Evolutionary conservation across 768 basidiomycete genomes (phyloP).

Genomic region (Mycena vitilis): DNA sequence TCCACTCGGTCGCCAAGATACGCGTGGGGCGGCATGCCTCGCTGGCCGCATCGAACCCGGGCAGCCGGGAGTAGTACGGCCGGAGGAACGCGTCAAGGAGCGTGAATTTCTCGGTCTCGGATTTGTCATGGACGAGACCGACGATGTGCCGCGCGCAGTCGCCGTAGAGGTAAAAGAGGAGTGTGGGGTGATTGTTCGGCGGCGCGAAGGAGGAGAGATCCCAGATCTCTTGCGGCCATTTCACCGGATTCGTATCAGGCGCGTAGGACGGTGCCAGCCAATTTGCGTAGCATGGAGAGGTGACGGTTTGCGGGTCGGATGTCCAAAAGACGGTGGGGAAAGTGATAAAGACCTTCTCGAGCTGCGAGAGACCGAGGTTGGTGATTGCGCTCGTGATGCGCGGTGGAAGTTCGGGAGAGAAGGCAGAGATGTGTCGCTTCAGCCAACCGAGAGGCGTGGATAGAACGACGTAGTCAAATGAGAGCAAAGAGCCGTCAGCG

Average conservation of each 20-base stretch:
- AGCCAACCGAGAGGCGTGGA: conserved; percentile 38
- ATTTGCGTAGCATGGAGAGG: conserved; percentile 35
- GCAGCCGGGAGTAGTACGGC: conserved; percentile 37
- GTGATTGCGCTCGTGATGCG: conserved; percentile 33
- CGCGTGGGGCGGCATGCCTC: conserved; percentile 27
- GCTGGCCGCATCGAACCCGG: conserved; percentile 27
- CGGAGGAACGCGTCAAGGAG: conserved; percentile 35
- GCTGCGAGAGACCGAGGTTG: conserved; percentile 37
- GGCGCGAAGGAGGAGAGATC: conserved; percentile 36
- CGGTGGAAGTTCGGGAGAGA: conserved; percentile 30
- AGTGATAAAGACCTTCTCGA: conserved; percentile 40
- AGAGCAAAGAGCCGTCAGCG: conserved; percentile 31
- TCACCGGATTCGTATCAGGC: conserved; percentile 35
- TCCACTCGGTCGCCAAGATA: conserved; percentile 38
- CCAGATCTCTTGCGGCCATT: conserved; percentile 39
- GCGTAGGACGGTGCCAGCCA: conserved; percentile 37
- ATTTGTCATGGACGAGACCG: conserved; percentile 30
- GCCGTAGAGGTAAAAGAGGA: conserved; percentile 37
- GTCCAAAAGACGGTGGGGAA: conserved; percentile 37
- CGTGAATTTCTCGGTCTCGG: conserved; percentile 33
- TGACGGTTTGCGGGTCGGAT: conserved; percentile 28
- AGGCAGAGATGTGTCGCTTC: conserved; percentile 32
- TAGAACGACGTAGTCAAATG: conserved; percentile 36
- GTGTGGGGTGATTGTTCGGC: conserved; percentile 38
- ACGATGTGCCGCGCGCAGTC: conserved; percentile 38